Conservation (phyloP, 2,329 filamentous ascomycete species). For the Metarhizium robertsii region DNA sequence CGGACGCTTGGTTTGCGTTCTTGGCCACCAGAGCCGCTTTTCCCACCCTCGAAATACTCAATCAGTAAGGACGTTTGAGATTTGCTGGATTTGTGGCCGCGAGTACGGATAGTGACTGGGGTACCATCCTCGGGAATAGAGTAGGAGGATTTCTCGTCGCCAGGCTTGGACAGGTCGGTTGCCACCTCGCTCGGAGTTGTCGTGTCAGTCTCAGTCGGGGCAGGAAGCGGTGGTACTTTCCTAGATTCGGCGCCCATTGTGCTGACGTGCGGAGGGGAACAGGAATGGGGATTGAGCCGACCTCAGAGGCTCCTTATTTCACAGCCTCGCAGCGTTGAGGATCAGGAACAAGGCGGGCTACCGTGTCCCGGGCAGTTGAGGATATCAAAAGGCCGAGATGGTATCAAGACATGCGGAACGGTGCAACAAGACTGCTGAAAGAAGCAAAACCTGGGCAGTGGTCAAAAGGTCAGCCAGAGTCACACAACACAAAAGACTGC, state of each 20-base stretch:
- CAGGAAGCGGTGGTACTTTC: slow-evolving; percentile 60
- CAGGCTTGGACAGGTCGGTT: slow-evolving; percentile 58
- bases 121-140: slow-evolving; percentile 81
- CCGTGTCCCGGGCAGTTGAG: neutral
- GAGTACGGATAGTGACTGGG: slow-evolving; percentile 83
- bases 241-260: slow-evolving; percentile 48
- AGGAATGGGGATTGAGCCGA: neutral
- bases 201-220: slow-evolving; percentile 67
- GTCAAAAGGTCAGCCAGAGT: slow-evolving; percentile 3
- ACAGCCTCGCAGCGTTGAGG: neutral
- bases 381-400: slow-evolving; percentile 11
- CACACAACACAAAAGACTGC: neutral
- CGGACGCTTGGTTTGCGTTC: slow-evolving; percentile 74
- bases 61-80: slow-evolving; percentile 90
- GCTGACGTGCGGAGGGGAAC: slow-evolving; percentile 11
- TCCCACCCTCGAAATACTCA: slow-evolving; percentile 86
- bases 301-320: neutral
- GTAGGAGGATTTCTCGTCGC: slow-evolving; percentile 64
- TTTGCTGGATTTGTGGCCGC: slow-evolving; percentile 45
- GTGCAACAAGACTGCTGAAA: slow-evolving; percentile 8
- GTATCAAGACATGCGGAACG: slow-evolving; percentile 21
- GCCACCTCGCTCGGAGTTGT: slow-evolving; percentile 51
- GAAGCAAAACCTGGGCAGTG: slow-evolving; percentile 1
- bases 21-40: slow-evolving; percentile 44
- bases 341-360: neutral